These are phyloP conservation scores for Auriscalpium orientale DNA, from an alignment of 768 basidiomycete genomes.

Conservation along the genomic window DNA sequence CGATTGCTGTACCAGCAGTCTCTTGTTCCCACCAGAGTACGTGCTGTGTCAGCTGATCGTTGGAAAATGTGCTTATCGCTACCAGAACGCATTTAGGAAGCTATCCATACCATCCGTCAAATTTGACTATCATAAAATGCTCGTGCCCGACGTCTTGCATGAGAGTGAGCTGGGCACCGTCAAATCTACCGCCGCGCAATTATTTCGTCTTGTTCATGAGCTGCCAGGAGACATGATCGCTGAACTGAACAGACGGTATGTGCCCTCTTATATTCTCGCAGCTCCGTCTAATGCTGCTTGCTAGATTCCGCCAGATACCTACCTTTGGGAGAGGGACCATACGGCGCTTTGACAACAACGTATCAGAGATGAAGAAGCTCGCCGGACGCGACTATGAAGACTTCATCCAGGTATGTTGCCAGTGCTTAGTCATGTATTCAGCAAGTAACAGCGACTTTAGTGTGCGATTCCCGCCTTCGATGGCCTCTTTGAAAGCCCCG, in stretches of 20 bases:
- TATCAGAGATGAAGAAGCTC: constrained; percentile 17
- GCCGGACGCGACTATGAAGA: constrained; percentile 21
- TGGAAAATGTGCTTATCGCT: not conserved
- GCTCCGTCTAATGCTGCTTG: not conserved
- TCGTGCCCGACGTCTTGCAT: constrained; percentile 25
- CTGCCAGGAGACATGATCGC: not conserved
- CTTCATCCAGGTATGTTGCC: constrained; percentile 16
- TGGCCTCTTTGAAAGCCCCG: constrained; percentile 18
- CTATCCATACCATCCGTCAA: constrained; percentile 3
- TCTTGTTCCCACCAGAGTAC: constrained; percentile 16
- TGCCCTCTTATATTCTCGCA: not conserved
- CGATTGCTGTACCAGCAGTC: constrained; percentile 10
- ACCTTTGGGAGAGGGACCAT: constrained; percentile 21
- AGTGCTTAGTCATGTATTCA: not conserved
- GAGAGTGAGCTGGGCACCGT: constrained; percentile 26
- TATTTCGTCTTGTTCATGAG: constrained; percentile 19
- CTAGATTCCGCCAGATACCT: constrained; percentile 18
- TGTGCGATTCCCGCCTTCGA: constrained; percentile 30
- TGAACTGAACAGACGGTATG: not conserved
- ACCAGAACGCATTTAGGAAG: constrained; percentile 25
- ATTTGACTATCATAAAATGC: constrained; percentile 18
- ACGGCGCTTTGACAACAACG: constrained; percentile 17
- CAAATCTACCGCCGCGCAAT: constrained; percentile 22
- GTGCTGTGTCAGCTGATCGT: not conserved
- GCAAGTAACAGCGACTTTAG: constrained; percentile 9